phyloP scores from a whole-genome alignment of 495 filamentous ascomycete species.

The Melanomma pulvis-pyrius region DNA sequence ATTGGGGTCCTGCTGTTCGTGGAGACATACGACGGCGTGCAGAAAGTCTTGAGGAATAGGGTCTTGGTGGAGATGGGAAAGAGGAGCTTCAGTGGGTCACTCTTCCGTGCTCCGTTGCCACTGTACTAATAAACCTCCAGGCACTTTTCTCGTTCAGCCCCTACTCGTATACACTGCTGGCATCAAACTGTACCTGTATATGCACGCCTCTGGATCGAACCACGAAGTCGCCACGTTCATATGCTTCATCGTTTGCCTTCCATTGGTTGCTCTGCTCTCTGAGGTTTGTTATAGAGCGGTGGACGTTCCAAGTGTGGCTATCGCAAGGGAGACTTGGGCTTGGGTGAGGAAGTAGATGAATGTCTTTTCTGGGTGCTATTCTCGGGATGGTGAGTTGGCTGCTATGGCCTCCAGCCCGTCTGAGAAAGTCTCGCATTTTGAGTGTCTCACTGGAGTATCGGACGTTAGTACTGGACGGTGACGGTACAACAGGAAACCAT shows the following conservation, averaged over 20 bases:
- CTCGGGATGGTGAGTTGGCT: too few species aligned
- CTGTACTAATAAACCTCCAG: constrained; percentile 24
- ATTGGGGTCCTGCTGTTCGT: constrained; percentile 43
- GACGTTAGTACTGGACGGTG: too few species aligned
- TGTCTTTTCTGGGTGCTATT: too few species aligned
- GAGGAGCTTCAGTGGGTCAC: constrained; percentile 43
- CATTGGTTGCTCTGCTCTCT: constrained; percentile 18
- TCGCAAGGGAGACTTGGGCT: constrained; percentile 23
- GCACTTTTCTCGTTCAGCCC: constrained; percentile 40
- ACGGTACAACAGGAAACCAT: too few species aligned
- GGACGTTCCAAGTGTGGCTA: constrained; percentile 28
- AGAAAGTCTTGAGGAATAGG: constrained; percentile 36
- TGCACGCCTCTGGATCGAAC: constrained; percentile 19
- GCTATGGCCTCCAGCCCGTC: too few species aligned
- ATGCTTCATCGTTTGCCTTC: constrained; percentile 33
- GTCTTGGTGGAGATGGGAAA: constrained; percentile 37
- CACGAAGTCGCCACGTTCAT: constrained; percentile 19
- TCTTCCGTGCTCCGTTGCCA: not conserved
- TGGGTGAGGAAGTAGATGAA: too few species aligned
- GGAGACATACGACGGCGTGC: constrained; percentile 41
- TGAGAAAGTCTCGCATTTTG: too few species aligned
- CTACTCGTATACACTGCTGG: constrained; percentile 45
- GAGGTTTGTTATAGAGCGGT: constrained; percentile 39
- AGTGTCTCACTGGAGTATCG: too few species aligned
- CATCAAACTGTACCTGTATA: constrained; percentile 39